These are phyloP conservation scores for Sarocladiaceae sp. DNA, from an alignment of 2,329 filamentous ascomycete genomes.

Conservation along the genomic window DNA sequence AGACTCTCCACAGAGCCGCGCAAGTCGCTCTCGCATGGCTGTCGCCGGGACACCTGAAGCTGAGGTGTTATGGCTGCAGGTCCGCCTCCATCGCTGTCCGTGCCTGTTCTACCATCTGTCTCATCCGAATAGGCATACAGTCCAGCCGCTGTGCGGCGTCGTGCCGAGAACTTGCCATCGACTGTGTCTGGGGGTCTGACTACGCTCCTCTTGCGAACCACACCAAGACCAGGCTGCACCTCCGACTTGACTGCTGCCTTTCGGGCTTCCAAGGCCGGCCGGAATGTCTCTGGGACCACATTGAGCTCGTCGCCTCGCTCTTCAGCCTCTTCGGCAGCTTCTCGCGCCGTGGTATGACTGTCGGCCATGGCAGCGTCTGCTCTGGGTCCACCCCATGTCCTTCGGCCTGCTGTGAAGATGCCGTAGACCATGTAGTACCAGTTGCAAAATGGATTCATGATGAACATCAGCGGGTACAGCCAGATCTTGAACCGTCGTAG, in stretches of 20 bases:
- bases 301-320: constrained; percentile 82
- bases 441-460: constrained; percentile 94
- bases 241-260: constrained; percentile 23
- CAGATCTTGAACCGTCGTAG: constrained; percentile 87
- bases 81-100: not conserved
- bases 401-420: constrained; percentile 87
- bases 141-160: constrained; percentile 60
- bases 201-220: constrained; percentile 45
- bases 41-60: not conserved
- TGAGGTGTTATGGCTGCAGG: not conserved
- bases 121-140: constrained; percentile 66
- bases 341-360: constrained; percentile 64
- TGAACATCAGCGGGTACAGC: constrained; percentile 92
- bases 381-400: constrained; percentile 91
- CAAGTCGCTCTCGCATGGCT: not conserved
- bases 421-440: constrained; percentile 98
- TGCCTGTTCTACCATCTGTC: constrained; percentile 22
- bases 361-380: constrained; percentile 83
- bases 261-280: constrained; percentile 47
- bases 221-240: constrained; percentile 22
- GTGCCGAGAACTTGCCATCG: constrained; percentile 71
- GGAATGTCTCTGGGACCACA: constrained; percentile 81
- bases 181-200: constrained; percentile 69
- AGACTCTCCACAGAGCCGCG: constrained; percentile 63
- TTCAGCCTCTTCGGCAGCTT: constrained; percentile 78